These are phyloP conservation scores for Teunomyces pallodes DNA, from an alignment of 805 yeast genomes.

Conservation along the genomic window DNA sequence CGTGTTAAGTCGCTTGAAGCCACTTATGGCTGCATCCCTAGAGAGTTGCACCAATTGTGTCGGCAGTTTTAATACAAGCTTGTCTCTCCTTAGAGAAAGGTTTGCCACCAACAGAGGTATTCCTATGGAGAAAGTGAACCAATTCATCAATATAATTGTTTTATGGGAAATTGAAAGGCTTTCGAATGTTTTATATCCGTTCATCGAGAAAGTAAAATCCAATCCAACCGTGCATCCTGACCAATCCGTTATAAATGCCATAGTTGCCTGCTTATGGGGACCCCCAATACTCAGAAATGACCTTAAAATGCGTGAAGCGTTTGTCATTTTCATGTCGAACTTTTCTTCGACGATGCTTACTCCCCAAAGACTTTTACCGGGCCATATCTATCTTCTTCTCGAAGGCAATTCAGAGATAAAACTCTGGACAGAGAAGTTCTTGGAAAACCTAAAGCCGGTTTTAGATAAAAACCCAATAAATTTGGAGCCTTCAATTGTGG, in stretches of 20 bases:
- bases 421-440: slow-evolving; percentile 44
- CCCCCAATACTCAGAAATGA: slow-evolving; percentile 7
- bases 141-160: slow-evolving; percentile 28
- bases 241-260: neutral
- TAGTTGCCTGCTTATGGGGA: slow-evolving; percentile 6
- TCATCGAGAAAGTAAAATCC: neutral
- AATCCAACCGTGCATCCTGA: neutral
- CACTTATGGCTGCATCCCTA: slow-evolving; percentile 37
- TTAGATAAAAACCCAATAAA: neutral
- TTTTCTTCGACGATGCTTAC: neutral
- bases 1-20: slow-evolving; percentile 44
- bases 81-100: slow-evolving; percentile 49
- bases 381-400: slow-evolving; percentile 51
- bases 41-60: slow-evolving; percentile 55
- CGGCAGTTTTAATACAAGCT: slow-evolving; percentile 49
- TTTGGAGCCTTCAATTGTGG: slow-evolving; percentile 35
- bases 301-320: slow-evolving; percentile 1
- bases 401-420: slow-evolving; percentile 50
- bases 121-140: slow-evolving; percentile 25
- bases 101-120: slow-evolving; percentile 52
- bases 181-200: slow-evolving; percentile 7
- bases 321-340: neutral
- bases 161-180: slow-evolving; percentile 35
- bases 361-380: slow-evolving; percentile 34
- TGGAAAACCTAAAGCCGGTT: slow-evolving; percentile 2